Conservation (phyloP, 495 filamentous ascomycete genomes). For the Letharia columbiana region DNA sequence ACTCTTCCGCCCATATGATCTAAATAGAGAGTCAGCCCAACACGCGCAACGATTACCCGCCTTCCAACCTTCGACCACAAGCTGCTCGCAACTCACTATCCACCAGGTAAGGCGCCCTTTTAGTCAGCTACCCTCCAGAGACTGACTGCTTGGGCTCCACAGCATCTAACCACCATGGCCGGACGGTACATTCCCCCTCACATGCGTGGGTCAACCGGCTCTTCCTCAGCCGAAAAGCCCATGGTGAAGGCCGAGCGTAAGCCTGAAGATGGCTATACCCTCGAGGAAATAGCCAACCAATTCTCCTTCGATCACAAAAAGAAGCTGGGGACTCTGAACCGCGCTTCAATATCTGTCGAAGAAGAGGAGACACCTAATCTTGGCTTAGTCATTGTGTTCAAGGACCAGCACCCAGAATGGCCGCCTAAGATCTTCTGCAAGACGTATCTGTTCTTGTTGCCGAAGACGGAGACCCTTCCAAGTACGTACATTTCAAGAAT, state of each 20-base stretch:
- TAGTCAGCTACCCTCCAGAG: not conserved
- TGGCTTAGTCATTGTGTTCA: not conserved
- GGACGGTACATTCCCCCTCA: not conserved
- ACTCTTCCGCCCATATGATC: not conserved
- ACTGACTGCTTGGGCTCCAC: not conserved
- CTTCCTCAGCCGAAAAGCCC: not conserved
- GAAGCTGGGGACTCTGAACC: not conserved
- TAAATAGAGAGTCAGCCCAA: not conserved
- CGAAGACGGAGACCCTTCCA: not conserved
- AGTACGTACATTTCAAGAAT: not conserved
- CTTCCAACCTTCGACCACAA: not conserved
- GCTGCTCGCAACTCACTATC: not conserved
- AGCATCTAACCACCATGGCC: not conserved
- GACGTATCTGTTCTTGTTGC: not conserved
- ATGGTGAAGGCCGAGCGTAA: not conserved
- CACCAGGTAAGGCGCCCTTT: not conserved
- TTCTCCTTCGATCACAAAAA: constrained; percentile 1
- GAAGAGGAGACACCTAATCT: not conserved
- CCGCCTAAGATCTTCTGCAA: not conserved
- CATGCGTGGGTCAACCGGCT: not conserved
- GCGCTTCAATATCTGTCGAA: not conserved
- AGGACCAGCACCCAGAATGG: not conserved
- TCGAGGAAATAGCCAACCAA: not conserved
- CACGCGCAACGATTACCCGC: not conserved
- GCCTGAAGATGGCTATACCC: constrained; percentile 1